Evolutionary conservation across 768 basidiomycete genomes (phyloP), one percentile per base, ranked within the genome.

Genomic region (Lanmaoa pseudosensibilis): DNA sequence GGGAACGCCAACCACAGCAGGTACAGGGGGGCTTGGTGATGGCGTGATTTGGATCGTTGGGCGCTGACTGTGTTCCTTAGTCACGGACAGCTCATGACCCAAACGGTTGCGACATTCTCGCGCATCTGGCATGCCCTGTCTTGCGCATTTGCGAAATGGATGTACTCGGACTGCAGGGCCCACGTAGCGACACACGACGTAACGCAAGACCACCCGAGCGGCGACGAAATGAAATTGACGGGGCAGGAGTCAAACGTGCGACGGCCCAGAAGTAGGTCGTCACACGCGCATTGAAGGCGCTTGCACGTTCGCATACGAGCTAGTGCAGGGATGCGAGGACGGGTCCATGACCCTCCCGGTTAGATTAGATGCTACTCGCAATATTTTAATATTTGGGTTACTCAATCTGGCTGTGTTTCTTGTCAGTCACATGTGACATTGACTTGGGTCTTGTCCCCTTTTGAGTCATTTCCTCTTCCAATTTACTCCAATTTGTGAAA

Each of bases 381-480:
- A 49, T 44, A 46, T 50, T 51, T 52, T 38, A 12, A 30, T 50
- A 27, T 49, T 45, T 57, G 8, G 0, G 9, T 53, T 38, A 32
- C 45, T 16, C 33, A 23, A 50, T 50, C 37, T 45, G 34, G 48
- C 23, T n/a, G 21, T 50, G 39, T 47, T 37, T 47, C 46, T 36
- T 48, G 39, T 55, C 45, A 43, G 57, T 69, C 63, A 69, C 65
- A 52, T 61, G 68, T 65, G 62, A 69, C 65, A 54, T 67, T 18
- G 46, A 30, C 53, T 45, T 46, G 50, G n/a, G 55, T 37, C 65
- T 67, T 69, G 67, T 71, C 70, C 63, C 32, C 60, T 63, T 38
- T 72, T 65, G 69, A 73, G 61, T 72, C 72, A 72, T 71, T 70
- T 68, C 60, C 59, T 61, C 60, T 60, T 53, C 54, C 39, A 58